Percentiles rank a stretch among this genome's conserved stretches.
These are phyloP conservation scores for Colletotrichum godetiae DNA, from an alignment of 2,329 filamentous ascomycete species.

Conservation along the genomic window DNA sequence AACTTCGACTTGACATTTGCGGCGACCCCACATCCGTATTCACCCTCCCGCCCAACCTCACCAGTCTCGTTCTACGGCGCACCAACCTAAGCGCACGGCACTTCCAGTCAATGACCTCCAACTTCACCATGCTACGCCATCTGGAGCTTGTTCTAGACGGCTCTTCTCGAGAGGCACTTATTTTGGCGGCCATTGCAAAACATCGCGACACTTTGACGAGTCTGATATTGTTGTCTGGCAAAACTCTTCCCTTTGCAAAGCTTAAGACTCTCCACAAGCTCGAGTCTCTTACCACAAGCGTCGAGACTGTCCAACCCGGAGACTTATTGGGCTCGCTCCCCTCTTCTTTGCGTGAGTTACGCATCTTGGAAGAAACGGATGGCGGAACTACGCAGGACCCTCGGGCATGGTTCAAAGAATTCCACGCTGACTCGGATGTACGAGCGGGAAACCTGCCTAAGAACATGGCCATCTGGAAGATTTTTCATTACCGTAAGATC, in stretches of 20 bases:
- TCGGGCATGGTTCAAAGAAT: not conserved
- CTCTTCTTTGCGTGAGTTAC: not conserved
- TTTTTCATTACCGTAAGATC: not conserved
- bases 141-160: not conserved
- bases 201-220: constrained; percentile 10
- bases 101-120: not conserved
- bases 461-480: not conserved
- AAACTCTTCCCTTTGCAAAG: not conserved
- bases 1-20: constrained; percentile 5
- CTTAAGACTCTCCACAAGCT: constrained; percentile 8
- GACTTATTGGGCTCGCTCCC: constrained; percentile 3
- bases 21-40: not conserved
- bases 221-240: constrained; percentile 7
- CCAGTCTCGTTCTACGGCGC: not conserved
- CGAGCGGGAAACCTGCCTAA: too few relatives aligned
- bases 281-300: constrained; percentile 16
- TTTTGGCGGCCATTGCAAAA: constrained; percentile 1
- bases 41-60: not conserved
- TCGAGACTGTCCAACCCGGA: constrained; percentile 9
- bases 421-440: not conserved
- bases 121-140: not conserved
- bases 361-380: not conserved
- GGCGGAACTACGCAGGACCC: not conserved
- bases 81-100: not conserved
- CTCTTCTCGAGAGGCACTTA: not conserved